Base-by-base conservation (phyloP, 768 basidiomycete species). In the Sarcomyxa edulis region DNA sequence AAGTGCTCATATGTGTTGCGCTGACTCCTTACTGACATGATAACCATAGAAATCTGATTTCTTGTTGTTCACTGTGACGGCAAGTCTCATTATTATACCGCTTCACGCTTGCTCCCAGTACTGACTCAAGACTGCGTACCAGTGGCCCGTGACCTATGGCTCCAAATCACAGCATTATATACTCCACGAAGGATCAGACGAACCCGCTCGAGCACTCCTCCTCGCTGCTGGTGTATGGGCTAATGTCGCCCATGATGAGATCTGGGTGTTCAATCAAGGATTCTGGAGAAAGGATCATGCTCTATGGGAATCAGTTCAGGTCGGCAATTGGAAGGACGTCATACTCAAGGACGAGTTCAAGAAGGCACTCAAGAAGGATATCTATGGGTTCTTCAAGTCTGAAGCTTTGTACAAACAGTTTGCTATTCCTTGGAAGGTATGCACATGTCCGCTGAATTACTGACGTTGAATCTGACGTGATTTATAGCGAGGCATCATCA, bases 341-440 rank as follows among this genome's bases (percentile, higher is more conserved):
- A 77, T 89, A 36, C 68, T 89, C 43, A 78, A 81, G 43, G 72
- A 78, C 0, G 66, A 68, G 5, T 83, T 81, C 63, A 92, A 92
- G 63, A 61, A 61, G 23, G 61, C 65, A 2, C 44, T 93, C 16
- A 71, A 81, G 59, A 81, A 85, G 49, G 90, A 92, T 32, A 66
- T 91, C 7, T 72, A 76, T 22, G 84, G 82, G 0, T 93, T 93
- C 66, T 90, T 89, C 56, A 65, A 71, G n/a, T 81, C 84, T 0
- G 78, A 88, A 49, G 50, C 67, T 37, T 61, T 84, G 2, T 92
- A 91, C 63, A 82, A 79, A 56, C 73, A 78, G 12, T 66, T 90
- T 3, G 70, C 70, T 1, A 85, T 91, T 40, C 81, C 89, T 1
- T 92, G 89, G 89, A 92, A 89, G 76, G 82, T 81, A 47, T 20